phyloP scores from a whole-genome alignment of 1,284 basidiomycete species.

The Thelephora terrestris region DNA sequence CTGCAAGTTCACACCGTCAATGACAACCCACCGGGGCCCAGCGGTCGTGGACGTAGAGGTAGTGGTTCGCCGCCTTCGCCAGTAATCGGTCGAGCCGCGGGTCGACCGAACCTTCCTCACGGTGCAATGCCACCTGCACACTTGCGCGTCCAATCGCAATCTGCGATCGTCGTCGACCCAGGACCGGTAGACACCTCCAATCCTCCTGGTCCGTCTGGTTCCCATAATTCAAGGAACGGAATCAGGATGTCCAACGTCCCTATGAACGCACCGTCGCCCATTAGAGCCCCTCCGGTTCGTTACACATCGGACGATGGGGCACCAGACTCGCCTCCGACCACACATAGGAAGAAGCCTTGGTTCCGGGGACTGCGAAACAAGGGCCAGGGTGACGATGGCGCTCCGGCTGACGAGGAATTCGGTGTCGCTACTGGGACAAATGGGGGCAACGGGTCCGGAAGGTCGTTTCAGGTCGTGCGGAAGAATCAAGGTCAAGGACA shows the following conservation, averaged over 20 bases:
- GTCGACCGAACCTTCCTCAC: conserved; percentile 36
- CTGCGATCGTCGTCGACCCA: conserved; percentile 60
- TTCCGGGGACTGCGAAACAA: conserved; percentile 50
- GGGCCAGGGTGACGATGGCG: conserved; percentile 46
- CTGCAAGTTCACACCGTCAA: too few species aligned
- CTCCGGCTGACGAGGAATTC: conserved; percentile 9
- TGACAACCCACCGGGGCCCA: too few species aligned
- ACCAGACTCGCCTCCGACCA: conserved; percentile 8
- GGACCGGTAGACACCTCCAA: not conserved
- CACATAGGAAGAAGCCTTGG: conserved; percentile 52
- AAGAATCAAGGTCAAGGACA: conserved; percentile 29
- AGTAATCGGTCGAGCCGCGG: conserved; percentile 29
- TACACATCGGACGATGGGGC: conserved; percentile 12
- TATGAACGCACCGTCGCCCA: not conserved
- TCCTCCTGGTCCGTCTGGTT: not conserved
- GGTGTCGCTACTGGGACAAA: not conserved
- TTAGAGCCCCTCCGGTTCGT: conserved; percentile 9
- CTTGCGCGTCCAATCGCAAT: conserved; percentile 68
- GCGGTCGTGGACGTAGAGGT: too few species aligned
- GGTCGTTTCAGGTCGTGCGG: conserved; percentile 64
- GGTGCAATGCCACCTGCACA: conserved; percentile 63
- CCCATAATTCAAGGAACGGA: not conserved
- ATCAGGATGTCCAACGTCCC: not conserved
- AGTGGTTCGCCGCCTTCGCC: conserved; percentile 34
- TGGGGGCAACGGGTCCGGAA: conserved; percentile 18